A percentile compares a stretch with the other conserved stretches of the same genome.
Evolutionary conservation across 2,329 filamentous ascomycete genomes (phyloP).

Genomic region (Ceratocystiopsis minuta): DNA sequence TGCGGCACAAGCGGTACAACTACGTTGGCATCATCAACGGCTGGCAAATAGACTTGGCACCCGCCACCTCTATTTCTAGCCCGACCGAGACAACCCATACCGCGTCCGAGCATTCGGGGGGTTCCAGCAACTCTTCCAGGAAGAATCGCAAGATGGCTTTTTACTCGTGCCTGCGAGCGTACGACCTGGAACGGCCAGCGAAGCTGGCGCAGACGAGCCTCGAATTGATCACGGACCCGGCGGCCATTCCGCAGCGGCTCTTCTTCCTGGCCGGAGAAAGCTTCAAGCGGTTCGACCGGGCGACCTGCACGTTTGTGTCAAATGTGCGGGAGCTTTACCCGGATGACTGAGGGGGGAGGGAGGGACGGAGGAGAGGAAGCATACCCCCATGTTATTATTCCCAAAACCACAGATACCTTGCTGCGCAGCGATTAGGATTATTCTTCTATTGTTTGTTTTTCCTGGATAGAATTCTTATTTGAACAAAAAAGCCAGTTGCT

Average conservation of each 20-base stretch:
- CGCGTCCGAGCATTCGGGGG: too few species aligned
- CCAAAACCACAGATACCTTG: too few species aligned
- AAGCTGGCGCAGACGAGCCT: conserved; percentile 68
- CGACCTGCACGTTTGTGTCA: conserved; percentile 55
- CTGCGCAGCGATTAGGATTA: too few species aligned
- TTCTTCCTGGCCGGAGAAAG: conserved; percentile 60
- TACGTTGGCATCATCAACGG: conserved; percentile 73
- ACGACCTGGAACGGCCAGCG: conserved; percentile 42
- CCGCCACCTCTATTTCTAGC: too few species aligned
- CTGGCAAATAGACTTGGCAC: conserved; percentile 38
- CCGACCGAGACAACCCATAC: too few species aligned
- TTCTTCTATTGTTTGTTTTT: too few species aligned
- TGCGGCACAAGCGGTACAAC: conserved; percentile 61
- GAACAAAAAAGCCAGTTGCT: too few species aligned
- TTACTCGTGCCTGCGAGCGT: conserved; percentile 54
- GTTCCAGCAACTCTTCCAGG: background rate
- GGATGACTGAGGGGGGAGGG: conserved; percentile 41
- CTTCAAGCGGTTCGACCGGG: conserved; percentile 70
- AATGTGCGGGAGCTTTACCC: conserved; percentile 70
- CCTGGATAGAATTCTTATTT: too few species aligned
- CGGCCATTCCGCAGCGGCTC: conserved; percentile 35
- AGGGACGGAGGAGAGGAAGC: too few species aligned
- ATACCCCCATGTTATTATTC: too few species aligned
- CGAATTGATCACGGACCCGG: conserved; percentile 32
- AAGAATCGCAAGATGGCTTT: conserved; percentile 33